A percentile compares a stretch with the other conserved stretches of the same genome.
phyloP scores from a whole-genome alignment of 345 rosid species.

The Lepidium sativum region DNA sequence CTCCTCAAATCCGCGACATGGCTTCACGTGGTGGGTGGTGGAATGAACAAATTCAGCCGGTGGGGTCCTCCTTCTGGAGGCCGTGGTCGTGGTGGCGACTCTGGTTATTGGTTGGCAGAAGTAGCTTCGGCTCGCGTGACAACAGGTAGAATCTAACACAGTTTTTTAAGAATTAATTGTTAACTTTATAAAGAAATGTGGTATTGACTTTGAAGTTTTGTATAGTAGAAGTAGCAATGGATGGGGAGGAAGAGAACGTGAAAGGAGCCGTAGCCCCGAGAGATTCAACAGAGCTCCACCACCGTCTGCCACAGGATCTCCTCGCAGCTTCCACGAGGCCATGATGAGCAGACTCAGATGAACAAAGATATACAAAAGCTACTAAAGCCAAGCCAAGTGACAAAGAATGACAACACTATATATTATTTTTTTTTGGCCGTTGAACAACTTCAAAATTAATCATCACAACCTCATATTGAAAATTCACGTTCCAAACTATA shows the following conservation, averaged over 20 bases:
- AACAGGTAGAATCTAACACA: slow-evolving; percentile 39
- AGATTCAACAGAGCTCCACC: slow-evolving; percentile 33
- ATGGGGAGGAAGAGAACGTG: slow-evolving; percentile 38
- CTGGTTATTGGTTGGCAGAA: slow-evolving; percentile 30
- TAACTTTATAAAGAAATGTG: not conserved
- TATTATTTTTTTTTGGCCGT: slow-evolving; percentile 13
- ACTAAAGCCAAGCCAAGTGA: not conserved
- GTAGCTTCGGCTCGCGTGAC: slow-evolving; percentile 49
- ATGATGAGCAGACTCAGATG: slow-evolving; percentile 45
- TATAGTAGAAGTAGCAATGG: slow-evolving; percentile 37
- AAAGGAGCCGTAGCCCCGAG: slow-evolving; percentile 56
- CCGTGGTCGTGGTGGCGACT: slow-evolving; percentile 42
- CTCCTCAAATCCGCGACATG: slow-evolving; percentile 70
- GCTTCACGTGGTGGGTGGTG: slow-evolving; percentile 62
- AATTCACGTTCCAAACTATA: no score
- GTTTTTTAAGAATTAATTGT: not conserved
- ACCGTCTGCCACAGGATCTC: slow-evolving; percentile 32
- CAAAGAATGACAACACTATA: not conserved
- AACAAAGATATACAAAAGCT: not conserved
- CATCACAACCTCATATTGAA: no score
- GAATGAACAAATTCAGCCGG: slow-evolving; percentile 61
- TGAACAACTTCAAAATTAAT: no score
- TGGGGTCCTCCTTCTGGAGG: slow-evolving; percentile 62
- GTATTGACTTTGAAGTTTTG: not conserved
- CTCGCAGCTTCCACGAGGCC: slow-evolving; percentile 64